These are phyloP conservation scores for Ulvella scutata DNA, from an alignment of 139 green algal genomes.

Conservation along the genomic window DNA sequence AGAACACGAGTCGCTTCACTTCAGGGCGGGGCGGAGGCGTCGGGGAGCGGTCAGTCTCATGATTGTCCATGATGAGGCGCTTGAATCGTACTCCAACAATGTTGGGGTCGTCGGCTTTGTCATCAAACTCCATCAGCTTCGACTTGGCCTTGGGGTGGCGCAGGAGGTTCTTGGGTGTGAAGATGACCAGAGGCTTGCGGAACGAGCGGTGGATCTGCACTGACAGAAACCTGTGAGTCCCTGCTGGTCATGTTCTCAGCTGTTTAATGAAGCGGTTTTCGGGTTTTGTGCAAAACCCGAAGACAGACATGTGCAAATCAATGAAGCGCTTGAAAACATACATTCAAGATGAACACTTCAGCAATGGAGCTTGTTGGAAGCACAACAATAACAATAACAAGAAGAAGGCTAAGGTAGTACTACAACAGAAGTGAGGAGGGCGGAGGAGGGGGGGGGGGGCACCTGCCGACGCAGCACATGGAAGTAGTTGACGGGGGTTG, in stretches of 20 bases:
- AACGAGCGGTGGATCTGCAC: slow-evolving; percentile 86
- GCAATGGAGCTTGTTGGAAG: too few relatives aligned
- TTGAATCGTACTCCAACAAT: slow-evolving; percentile 91
- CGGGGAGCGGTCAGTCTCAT: slow-evolving; percentile 33
- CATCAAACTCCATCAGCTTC: slow-evolving; percentile 80
- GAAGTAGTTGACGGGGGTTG: slow-evolving; percentile 98
- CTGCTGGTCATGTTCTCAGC: not conserved
- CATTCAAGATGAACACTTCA: too few relatives aligned
- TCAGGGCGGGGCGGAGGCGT: slow-evolving; percentile 26
- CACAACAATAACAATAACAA: not conserved
- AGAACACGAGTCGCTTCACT: slow-evolving; percentile 78
- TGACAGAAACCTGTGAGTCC: not conserved
- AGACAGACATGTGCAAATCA: too few relatives aligned
- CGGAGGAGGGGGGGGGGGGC: not conserved
- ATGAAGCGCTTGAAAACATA: too few relatives aligned
- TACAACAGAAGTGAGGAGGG: too few relatives aligned
- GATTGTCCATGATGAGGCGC: slow-evolving; percentile 94
- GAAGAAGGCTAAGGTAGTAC: slow-evolving; percentile 1
- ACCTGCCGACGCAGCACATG: slow-evolving; percentile 82
- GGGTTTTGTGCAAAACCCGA: too few relatives aligned
- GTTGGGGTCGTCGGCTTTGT: slow-evolving; percentile 60
- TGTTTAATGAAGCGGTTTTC: too few relatives aligned
- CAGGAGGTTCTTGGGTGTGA: slow-evolving; percentile 91
- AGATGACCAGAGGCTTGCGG: slow-evolving; percentile 92
- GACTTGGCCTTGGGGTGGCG: slow-evolving; percentile 74